Evolutionary conservation across 495 filamentous ascomycete genomes (phyloP), one percentile per base, ranked within the genome.

Genomic region (Daldinia bambusicola): DNA sequence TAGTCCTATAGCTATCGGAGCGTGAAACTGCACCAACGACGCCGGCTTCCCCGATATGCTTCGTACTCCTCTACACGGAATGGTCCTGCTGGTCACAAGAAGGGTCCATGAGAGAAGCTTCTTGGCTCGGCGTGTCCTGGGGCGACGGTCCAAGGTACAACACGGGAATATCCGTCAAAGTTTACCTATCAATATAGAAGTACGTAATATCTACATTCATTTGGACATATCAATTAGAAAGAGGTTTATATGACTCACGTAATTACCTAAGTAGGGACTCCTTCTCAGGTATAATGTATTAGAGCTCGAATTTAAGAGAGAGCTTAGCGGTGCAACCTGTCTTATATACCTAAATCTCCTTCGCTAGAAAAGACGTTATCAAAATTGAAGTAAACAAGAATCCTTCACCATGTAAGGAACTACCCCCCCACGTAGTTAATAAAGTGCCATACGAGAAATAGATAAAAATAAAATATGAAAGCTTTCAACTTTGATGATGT

Each of bases 1-100:
- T 37, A 10, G 59, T 26, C 26, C 26, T 26, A 1, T 26, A 26
- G 26, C 3, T 52, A 52, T 43, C 20, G 45, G 22, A 40, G 53
- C 43, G 32, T 55, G 43, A 59, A 58, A 20, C 45, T 58, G 2
- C 43, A 43, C 20, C 53, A 63, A 37, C 50, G 36, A 36, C 58
- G 20, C 31, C 50, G 50, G 50, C 32, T 37, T 18, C 53, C 32
- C 53, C 53, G 53, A 56, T n/a, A 22, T 31, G 5, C 53, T 56
- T 56, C 31, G 13, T 12, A 30, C 26, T n/a, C 50, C 50, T 26
- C 50, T 53, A 18, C 22, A 7, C 14, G 22, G 4, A 16, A 53
- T 53, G 13, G 50, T 10, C 37, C 31, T 37, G 32, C 10, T 37
- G 53, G 31, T 53, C 50, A 22, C 12, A 32, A 1, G 26, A 53